A percentile compares a stretch with the other conserved stretches of the same genome.
Conservation (phyloP, 805 yeast species). For the Candida montana region DNA sequence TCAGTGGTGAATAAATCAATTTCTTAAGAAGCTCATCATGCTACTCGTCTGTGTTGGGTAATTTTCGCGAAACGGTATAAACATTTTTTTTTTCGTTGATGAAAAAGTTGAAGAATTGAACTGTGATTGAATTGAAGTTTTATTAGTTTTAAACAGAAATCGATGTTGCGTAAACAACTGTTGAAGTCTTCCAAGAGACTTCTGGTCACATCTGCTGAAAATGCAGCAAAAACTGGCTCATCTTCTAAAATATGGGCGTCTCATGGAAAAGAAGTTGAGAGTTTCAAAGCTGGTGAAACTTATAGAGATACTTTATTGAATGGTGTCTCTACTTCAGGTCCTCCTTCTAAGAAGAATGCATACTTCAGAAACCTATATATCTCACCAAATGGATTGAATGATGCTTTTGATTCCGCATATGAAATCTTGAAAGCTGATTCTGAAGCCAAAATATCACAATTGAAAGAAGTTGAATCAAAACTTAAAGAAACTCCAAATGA, state of each 20-base stretch:
- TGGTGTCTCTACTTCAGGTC: slow-evolving; percentile 39
- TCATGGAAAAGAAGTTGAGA: slow-evolving; percentile 17
- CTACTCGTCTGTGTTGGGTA: neutral
- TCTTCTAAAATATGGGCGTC: slow-evolving; percentile 26
- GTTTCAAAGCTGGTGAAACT: slow-evolving; percentile 21
- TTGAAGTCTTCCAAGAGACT: slow-evolving; percentile 12
- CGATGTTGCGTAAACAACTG: slow-evolving; percentile 10
- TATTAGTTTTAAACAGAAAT: neutral
- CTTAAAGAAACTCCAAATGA: slow-evolving; percentile 16
- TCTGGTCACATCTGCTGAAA: slow-evolving; percentile 9
- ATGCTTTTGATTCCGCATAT: slow-evolving; percentile 67
- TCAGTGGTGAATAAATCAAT: too few species aligned
- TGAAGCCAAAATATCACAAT: slow-evolving; percentile 35
- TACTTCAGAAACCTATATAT: slow-evolving; percentile 47
- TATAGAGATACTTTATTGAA: slow-evolving; percentile 28
- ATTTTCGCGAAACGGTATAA: neutral
- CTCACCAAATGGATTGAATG: slow-evolving; percentile 65
- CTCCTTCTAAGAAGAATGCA: slow-evolving; percentile 43
- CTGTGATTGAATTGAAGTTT: neutral
- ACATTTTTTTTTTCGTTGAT: neutral
- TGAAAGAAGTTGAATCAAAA: slow-evolving; percentile 32
- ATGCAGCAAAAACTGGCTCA: neutral
- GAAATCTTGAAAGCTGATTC: slow-evolving; percentile 48
- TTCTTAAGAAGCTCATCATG: too few species aligned
- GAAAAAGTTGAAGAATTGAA: neutral